phyloP scores from a whole-genome alignment of 164 flowering plant species.

The Magnolia kwangsiensis region DNA sequence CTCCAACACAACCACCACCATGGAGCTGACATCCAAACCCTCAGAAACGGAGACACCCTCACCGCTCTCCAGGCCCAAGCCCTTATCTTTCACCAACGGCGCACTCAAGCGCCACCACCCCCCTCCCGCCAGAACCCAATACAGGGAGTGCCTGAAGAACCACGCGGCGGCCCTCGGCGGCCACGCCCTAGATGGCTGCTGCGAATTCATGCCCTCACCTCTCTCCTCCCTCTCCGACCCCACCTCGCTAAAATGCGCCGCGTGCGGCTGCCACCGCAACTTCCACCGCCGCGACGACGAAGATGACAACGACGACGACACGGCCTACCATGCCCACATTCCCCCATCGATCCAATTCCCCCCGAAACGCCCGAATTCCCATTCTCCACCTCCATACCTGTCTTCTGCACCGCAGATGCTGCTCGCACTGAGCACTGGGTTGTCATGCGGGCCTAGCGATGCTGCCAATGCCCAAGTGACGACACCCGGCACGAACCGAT shows the following conservation, averaged over 20 bases:
- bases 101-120: slow-evolving; percentile 30
- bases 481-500: slow-evolving; percentile 1
- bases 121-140: slow-evolving; percentile 21
- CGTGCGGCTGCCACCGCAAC: slow-evolving; percentile 69
- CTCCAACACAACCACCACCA: background rate
- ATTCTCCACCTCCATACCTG: slow-evolving; percentile 27
- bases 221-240: slow-evolving; percentile 32
- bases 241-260: slow-evolving; percentile 50
- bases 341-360: background rate
- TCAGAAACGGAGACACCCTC: background rate
- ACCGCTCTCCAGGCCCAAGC: slow-evolving; percentile 1
- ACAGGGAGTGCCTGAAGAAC: slow-evolving; percentile 59
- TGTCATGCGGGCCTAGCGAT: background rate
- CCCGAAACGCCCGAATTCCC: slow-evolving; percentile 13
- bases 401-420: slow-evolving; percentile 51
- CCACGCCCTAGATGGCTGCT: slow-evolving; percentile 56
- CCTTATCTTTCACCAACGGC: slow-evolving; percentile 42
- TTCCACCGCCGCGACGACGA: slow-evolving; percentile 58
- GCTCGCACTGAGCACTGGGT: slow-evolving; percentile 43
- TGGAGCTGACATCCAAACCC: slow-evolving; percentile 1
- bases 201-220: slow-evolving; percentile 55
- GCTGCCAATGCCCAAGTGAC: background rate
- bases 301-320: background rate
- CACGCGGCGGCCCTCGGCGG: slow-evolving; percentile 56
- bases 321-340: background rate